Base-by-base conservation (phyloP, 1,139 yeast species). In the Keqinozyma sinolaborantium region DNA sequence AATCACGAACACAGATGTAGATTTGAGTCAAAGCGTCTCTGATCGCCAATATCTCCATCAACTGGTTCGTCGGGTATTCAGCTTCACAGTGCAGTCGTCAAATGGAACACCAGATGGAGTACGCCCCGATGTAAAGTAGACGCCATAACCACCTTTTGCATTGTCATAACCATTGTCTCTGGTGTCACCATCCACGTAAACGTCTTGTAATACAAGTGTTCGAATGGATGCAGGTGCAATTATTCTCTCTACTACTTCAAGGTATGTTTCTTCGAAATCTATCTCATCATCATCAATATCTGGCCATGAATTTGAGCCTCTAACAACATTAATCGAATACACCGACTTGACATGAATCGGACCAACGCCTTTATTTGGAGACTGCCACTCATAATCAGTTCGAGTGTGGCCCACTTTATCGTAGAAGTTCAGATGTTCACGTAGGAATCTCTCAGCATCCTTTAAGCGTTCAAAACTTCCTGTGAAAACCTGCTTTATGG, bases 1-100 rank as follows among this genome's bases (percentile, higher is more conserved):
- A 58, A 64, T 14, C 13, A 4, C 20, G 10, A 7, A 14, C 3
- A 14, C 14, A 13, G 1, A 41, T 25, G 32, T 56, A 42, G 9
- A 78, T 65, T 7, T 51, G 45, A 6, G 53, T 49, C 32, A 83
- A 52, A 0, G 94, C 94, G 28, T 66, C 67, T 5, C 58, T 51
- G 15, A 84, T 65, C 0, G 95, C 97, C 13, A 61, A 52, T 14
- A 88, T 65, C 53, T 90, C 97, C 2, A 95, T 95, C 28, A 88
- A 62, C 45, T 84, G 90, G 48, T 87, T 90, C 0, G 95, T 87
- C 25, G 80, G 85, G 4, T 27, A 23, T 4, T 8, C 15, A 10
- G 16, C 16, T 3, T 15, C 13, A 4, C 12, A 12, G 33, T 23
- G n/a, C 29, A 4, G 10, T 29, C 28, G n/a, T n/a, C 8, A 20